phyloP scores from a whole-genome alignment of 768 basidiomycete genomes.

The Lanmaoa pseudosensibilis region DNA sequence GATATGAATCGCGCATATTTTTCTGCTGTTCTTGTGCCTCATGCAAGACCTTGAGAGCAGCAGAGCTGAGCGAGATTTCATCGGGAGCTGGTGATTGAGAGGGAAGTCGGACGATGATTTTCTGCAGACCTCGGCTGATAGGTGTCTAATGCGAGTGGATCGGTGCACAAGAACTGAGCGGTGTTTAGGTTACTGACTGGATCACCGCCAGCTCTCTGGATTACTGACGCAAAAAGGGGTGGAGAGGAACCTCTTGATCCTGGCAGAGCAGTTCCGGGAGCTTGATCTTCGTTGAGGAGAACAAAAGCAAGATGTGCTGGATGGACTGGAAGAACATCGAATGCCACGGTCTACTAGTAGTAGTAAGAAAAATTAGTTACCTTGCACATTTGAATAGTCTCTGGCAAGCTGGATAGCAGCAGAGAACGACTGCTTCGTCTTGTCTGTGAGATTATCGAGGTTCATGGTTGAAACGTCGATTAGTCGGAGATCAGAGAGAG shows the following conservation, averaged over 20 bases:
- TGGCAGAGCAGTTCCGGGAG: constrained; percentile 37
- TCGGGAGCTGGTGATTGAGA: constrained; percentile 85
- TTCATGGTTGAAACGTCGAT: constrained; percentile 33
- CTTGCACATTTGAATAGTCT: constrained; percentile 81
- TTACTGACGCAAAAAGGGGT: constrained; percentile 74
- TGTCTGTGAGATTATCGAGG: constrained; percentile 80
- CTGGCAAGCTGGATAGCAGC: constrained; percentile 79
- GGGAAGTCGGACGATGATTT: constrained; percentile 77
- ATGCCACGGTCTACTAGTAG: not conserved
- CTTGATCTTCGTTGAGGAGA: constrained; percentile 68
- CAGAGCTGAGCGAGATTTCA: constrained; percentile 62
- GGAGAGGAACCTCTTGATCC: constrained; percentile 34
- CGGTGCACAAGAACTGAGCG: not conserved
- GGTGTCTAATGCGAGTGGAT: constrained; percentile 37
- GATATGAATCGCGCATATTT: constrained; percentile 86
- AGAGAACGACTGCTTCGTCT: constrained; percentile 66
- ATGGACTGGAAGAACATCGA: constrained; percentile 48
- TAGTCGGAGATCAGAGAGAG: not conserved
- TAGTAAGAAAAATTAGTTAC: constrained; percentile 35
- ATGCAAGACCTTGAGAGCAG: constrained; percentile 60
- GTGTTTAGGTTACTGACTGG: constrained; percentile 47
- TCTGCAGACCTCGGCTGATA: constrained; percentile 73
- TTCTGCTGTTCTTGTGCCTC: constrained; percentile 79
- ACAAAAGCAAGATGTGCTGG: constrained; percentile 83
- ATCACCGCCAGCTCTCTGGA: constrained; percentile 84